Evolutionary conservation across 2,329 filamentous ascomycete species (phyloP).

Genomic region (Paecilomyces sp.): DNA sequence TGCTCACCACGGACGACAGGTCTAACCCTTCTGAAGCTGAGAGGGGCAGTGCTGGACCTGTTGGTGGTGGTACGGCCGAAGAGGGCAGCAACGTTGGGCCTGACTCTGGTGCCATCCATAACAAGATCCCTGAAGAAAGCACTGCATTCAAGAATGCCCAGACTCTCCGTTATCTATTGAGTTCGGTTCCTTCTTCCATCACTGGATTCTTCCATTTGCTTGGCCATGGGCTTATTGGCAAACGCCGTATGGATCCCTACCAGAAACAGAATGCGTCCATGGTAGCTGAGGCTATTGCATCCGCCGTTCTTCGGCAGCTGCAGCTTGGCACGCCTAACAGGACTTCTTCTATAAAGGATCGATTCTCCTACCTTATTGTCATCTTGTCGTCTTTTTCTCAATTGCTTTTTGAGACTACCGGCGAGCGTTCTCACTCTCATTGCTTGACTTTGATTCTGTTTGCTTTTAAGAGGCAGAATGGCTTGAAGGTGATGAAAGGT

Average conservation of each 20-base stretch:
- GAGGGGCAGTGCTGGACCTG: constrained; percentile 11
- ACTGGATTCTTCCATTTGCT: constrained; percentile 79
- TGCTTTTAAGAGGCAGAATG: constrained; percentile 76
- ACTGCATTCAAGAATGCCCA: constrained; percentile 67
- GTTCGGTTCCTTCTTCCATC: constrained; percentile 70
- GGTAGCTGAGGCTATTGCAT: constrained; percentile 63
- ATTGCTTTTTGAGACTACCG: constrained; percentile 63
- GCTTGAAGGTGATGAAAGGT: constrained; percentile 65
- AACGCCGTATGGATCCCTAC: constrained; percentile 62
- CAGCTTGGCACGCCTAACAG: constrained; percentile 41
- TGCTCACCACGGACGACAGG: constrained; percentile 13
- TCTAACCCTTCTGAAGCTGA: constrained; percentile 15
- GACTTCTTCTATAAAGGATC: constrained; percentile 51
- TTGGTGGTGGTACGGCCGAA: background rate
- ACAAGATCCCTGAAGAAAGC: constrained; percentile 19
- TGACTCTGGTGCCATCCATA: constrained; percentile 10
- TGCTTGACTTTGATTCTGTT: constrained; percentile 68
- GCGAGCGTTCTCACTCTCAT: constrained; percentile 44
- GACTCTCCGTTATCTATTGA: constrained; percentile 67
- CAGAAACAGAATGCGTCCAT: constrained; percentile 54
- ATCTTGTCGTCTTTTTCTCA: constrained; percentile 72
- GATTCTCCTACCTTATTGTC: constrained; percentile 73
- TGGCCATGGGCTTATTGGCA: constrained; percentile 71
- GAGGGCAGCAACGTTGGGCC: constrained; percentile 9
- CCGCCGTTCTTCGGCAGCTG: constrained; percentile 63